Base-by-base conservation (phyloP, 2,329 filamentous ascomycete genomes). In the Diplodia seriata region DNA sequence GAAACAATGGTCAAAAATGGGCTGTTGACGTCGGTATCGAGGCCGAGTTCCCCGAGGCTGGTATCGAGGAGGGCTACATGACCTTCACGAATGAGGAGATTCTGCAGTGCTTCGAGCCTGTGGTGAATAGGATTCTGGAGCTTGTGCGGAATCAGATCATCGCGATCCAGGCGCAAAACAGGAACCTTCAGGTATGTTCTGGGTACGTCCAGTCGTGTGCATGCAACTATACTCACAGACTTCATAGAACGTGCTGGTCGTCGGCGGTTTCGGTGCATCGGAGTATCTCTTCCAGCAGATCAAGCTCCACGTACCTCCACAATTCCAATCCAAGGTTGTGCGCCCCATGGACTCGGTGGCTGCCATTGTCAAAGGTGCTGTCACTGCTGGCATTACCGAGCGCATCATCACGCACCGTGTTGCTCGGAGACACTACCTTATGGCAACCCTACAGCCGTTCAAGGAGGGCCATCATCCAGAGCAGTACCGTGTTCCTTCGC, bases 261-360 rank as follows among this genome's bases (percentile, higher is more conserved):
- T 99, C 11, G 95, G 95, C 85, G 95, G 95, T 73, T 99, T 99
- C 78, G 95, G 95, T 83, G 95, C 94, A 36, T 98, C 94, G 8
- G 95, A 99, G 81, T 98, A 98, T 78, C 90, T 99, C 69, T 99
- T 98, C 88, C 94, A 98, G 81, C 95, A 99, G 81, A 98, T 99
- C 85, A 97, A 97, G 82, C 89, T 98, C 55, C 95, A 98, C 78
- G 95, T 99, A 1, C 95, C 95, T 47, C 95, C 95, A 11, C 95
- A 98, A 79, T 99, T 97, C 85, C 94, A 98, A 83, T 91, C 92
- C 79, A 98, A 98, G 86, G 95, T 98, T 57, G 94, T 99, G 51
- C 90, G 95, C 66, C 95, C 95, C 68, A 98, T 98, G 95, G 95
- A 99, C 83, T 97, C 95, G 1, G 95, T 99, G 68, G 94, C 95